Conservation (phyloP, 1,284 basidiomycete species). For the Limonomyces culmigenus region DNA sequence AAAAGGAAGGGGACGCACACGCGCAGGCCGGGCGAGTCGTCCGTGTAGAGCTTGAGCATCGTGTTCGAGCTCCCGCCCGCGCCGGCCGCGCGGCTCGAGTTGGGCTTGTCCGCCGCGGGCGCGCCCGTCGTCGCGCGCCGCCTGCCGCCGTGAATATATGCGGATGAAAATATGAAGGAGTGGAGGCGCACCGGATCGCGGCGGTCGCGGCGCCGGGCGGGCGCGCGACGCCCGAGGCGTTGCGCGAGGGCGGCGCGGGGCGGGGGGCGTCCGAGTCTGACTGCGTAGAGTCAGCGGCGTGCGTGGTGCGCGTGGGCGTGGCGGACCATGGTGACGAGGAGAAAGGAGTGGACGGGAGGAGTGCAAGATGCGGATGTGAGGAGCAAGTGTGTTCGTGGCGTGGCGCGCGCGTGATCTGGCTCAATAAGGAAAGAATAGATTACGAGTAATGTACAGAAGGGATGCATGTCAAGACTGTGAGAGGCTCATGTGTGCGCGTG, state of each 20-base stretch:
- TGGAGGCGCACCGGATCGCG: conserved; percentile 1
- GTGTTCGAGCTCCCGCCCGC: conserved; percentile 94
- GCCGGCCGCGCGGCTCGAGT: conserved; percentile 83
- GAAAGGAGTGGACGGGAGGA: no score
- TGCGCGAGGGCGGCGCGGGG: not conserved
- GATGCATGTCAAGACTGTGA: no score
- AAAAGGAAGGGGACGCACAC: conserved; percentile 51
- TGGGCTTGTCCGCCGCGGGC: conserved; percentile 67
- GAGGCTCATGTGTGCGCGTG: no score
- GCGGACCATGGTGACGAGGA: no score
- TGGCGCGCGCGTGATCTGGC: no score
- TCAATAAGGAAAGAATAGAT: no score
- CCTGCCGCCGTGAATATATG: conserved; percentile 19
- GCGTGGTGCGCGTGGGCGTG: no score
- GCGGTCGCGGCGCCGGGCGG: conserved; percentile 3
- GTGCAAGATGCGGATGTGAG: no score
- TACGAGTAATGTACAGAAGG: no score
- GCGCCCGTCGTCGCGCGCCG: conserved; percentile 61
- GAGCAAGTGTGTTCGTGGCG: no score
- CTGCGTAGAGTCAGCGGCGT: no score
- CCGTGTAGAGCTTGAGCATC: conserved; percentile 97
- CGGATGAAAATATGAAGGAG: not conserved
- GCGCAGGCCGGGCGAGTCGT: conserved; percentile 90
- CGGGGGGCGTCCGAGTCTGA: conserved; percentile 2
- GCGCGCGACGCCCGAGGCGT: not conserved